phyloP scores from a whole-genome alignment of 495 filamentous ascomycete species.

The Annulohypoxylon bovei region DNA sequence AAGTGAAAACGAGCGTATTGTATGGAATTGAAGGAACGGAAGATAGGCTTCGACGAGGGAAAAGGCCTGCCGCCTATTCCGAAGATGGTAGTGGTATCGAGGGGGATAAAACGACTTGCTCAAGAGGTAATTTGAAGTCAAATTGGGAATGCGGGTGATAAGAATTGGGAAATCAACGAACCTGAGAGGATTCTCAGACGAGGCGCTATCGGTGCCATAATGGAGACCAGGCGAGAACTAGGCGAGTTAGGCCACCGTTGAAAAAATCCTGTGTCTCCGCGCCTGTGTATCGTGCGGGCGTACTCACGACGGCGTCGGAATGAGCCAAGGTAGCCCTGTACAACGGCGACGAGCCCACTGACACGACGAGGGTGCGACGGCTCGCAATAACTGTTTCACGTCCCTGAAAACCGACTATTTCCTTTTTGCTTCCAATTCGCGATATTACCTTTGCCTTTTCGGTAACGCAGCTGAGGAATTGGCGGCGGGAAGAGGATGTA shows the following conservation, averaged over 20 bases:
- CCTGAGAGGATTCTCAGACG: constrained; percentile 65
- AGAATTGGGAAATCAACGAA: constrained; percentile 50
- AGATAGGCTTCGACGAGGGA: constrained; percentile 48
- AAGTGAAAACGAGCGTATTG: constrained; percentile 49
- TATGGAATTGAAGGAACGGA: constrained; percentile 36
- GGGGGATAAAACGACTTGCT: constrained; percentile 42
- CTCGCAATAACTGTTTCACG: constrained; percentile 41
- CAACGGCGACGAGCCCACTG: constrained; percentile 42
- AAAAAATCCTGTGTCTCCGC: constrained; percentile 36
- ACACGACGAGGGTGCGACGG: constrained; percentile 45
- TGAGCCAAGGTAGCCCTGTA: constrained; percentile 47
- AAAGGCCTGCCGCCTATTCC: constrained; percentile 42
- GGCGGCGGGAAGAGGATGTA: constrained; percentile 40
- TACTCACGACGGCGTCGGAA: constrained; percentile 46
- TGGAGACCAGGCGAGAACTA: constrained; percentile 55
- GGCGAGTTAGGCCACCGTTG: constrained; percentile 45
- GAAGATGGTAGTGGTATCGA: constrained; percentile 43
- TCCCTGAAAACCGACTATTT: constrained; percentile 41
- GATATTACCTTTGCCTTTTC: constrained; percentile 40
- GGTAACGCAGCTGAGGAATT: constrained; percentile 36
- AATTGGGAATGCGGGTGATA: constrained; percentile 34
- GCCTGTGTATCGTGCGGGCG: constrained; percentile 42
- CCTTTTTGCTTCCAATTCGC: constrained; percentile 18
- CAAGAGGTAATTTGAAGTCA: constrained; percentile 36
- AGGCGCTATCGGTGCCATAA: constrained; percentile 63